These are phyloP conservation scores for Hypoxylon sp. DNA, from an alignment of 2,329 filamentous ascomycete species.

Conservation along the genomic window DNA sequence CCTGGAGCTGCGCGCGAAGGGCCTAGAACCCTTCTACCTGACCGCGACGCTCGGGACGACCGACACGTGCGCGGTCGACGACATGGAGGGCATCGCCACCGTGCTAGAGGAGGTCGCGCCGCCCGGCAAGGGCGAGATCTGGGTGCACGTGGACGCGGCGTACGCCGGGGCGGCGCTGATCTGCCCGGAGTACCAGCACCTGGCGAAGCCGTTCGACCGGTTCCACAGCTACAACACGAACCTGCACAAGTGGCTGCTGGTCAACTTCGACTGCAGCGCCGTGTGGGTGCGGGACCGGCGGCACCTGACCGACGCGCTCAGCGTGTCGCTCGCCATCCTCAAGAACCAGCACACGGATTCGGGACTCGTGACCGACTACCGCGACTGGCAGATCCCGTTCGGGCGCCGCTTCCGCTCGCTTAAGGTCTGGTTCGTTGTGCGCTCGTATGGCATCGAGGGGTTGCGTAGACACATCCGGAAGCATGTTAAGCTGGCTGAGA, in stretches of 20 bases:
- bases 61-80: conserved; percentile 88
- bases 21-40: conserved; percentile 87
- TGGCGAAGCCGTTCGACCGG: conserved; percentile 71
- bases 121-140: conserved; percentile 69
- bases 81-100: conserved; percentile 77
- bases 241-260: conserved; percentile 97
- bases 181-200: conserved; percentile 82
- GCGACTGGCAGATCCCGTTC: conserved; percentile 97
- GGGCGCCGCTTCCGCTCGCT: conserved; percentile 88
- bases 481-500: conserved; percentile 77
- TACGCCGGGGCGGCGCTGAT: conserved; percentile 91
- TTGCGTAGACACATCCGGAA: conserved; percentile 80
- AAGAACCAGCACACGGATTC: conserved; percentile 84
- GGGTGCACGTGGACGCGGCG: conserved; percentile 95
- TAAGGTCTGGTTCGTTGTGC: conserved; percentile 95
- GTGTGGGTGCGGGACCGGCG: conserved; percentile 82
- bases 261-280: conserved; percentile 89
- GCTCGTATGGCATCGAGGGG: conserved; percentile 84
- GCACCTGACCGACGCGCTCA: conserved; percentile 84
- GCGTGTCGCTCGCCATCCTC: conserved; percentile 85
- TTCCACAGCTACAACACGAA: conserved; percentile 96
- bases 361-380: conserved; percentile 92
- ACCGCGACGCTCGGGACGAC: conserved; percentile 90
- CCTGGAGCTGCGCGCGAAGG: conserved; percentile 74
- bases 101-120: conserved; percentile 58